Base-by-base conservation (phyloP, 2,329 filamentous ascomycete species). In the Zalaria sp. region DNA sequence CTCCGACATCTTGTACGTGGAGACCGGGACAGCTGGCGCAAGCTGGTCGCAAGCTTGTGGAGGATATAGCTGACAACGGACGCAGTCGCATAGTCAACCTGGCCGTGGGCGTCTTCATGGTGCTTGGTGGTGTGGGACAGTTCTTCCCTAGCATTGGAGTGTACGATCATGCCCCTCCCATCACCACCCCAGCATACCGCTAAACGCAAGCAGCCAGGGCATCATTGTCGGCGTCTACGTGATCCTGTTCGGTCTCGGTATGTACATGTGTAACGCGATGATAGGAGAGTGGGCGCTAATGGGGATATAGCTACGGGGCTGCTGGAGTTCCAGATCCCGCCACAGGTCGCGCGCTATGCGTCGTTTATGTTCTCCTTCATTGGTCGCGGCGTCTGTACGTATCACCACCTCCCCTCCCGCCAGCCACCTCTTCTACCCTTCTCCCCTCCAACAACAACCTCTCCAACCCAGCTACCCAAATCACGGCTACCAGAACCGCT, bases 321-420 rank as follows among this genome's bases (percentile, higher is more conserved):
- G 34, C 31, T 52, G 65, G 91, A 98, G 66, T 93, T 96, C 69
- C 83, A 94, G 65, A 89, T 95, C 53, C 89, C 91, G 39, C 85
- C 88, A 45, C 88, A 94, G 61, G 73, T 94, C 42, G 82, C 87
- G 44, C 81, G 86, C 66, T 94, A 96, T 69, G 89, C 87, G 42
- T 93, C 86, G 7, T 98, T 98, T 72, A 80, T 96, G 65, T 96
- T 96, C 72, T 93, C 85, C 44, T 96, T 98, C 73, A 68, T 96
- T 53, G 91, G 91, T 47, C 87, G 91, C 59, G 91, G 91, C 65
- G 72, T 86, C 61, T 96, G 88, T 94, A 77, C 18, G 18, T 18
- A 18, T 18, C 18, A 18, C 18, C 18, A 18, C 18, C 18, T 18
- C 18, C 18, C 18, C 18, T 18, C 18, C 18, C 18, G 18, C 18